Base-by-base conservation (phyloP, 305 asterid species). In the Ilex paraguariensis region DNA sequence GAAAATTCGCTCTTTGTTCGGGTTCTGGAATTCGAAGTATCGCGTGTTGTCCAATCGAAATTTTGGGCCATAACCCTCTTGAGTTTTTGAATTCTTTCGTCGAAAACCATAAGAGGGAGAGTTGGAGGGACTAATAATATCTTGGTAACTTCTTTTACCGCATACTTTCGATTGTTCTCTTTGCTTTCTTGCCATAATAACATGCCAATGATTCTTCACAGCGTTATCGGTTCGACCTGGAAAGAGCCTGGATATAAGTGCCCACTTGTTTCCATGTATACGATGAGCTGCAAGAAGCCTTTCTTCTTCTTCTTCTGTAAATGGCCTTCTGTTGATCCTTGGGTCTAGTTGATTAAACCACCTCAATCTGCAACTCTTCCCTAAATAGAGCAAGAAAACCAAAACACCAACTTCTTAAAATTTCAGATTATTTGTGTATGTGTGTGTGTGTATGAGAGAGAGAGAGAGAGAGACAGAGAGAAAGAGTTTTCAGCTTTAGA, bases 121-220 rank as follows among this genome's bases (percentile, higher is more conserved):
- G 57, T 17, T 15, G 30, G 21, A n/a, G 4, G 3, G 11, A 17
- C 32, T 14, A 15, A 14, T n/a, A 4, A 15, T 6, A 54, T 7
- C 57, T 54, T 54, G 21, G 10, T 54, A 8, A 17, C 15, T 46
- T 10, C 75, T 70, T 50, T 73, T 77, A 0, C 79, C 85, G 51
- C 71, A 69, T 3, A 76, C 59, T 59, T 82, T 88, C 0, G 90
- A 82, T 32, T 83, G 74, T 40, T 84, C 86, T 48, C 96, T 64
- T 63, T 80, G 81, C 69, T 85, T 82, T 56, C 95, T 62, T 5
- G 96, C 96, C 96, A 84, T 84, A 52, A 88, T 86, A 5, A 88
- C 92, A 54, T 88, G 96, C 95, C 96, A 88, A n/a, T 88, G 96
- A 59, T 88, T 88, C 79, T 88, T 88, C n/a, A 88, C 95, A 3